A percentile compares a stretch with the other conserved stretches of the same genome.
Evolutionary conservation across 129 eudicot genomes (phyloP).

Genomic region (Flaveria linearis): DNA sequence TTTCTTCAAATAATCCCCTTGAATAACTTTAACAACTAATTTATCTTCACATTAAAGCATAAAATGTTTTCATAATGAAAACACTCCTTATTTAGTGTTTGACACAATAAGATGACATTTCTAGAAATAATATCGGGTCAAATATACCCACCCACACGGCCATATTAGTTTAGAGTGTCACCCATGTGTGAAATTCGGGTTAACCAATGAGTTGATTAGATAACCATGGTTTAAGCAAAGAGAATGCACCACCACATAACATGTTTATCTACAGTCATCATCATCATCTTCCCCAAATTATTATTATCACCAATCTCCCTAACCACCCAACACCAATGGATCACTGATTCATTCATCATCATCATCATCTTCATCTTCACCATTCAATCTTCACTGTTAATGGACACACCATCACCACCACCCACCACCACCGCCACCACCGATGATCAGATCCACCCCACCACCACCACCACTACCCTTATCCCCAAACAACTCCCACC

Average conservation of each 20-base stretch:
- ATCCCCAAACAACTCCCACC: constrained; percentile 39
- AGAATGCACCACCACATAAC: constrained; percentile 34
- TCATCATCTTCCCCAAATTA: background rate
- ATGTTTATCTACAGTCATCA: constrained; percentile 41
- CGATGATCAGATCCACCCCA: constrained; percentile 51
- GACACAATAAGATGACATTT: background rate
- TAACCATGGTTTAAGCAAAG: constrained; percentile 44
- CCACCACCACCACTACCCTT: constrained; percentile 23
- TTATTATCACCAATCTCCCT: background rate
- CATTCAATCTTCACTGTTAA: constrained; percentile 25
- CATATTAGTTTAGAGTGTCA: background rate
- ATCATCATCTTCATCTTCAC: background rate
- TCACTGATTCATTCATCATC: background rate
- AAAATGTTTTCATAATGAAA: too few species aligned
- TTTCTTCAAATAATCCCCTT: too few species aligned
- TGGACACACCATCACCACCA: constrained; percentile 44
- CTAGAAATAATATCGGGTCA: constrained; percentile 24
- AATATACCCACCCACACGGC: constrained; percentile 14
- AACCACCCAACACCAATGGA: constrained; percentile 23
- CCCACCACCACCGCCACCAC: constrained; percentile 44
- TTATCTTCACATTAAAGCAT: too few species aligned
- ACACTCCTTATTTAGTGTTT: too few species aligned
- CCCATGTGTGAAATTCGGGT: constrained; percentile 33
- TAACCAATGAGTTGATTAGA: constrained; percentile 38
- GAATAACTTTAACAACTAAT: too few species aligned